phyloP scores from a whole-genome alignment of 495 filamentous ascomycete species.

The Aspergillus sparsus region DNA sequence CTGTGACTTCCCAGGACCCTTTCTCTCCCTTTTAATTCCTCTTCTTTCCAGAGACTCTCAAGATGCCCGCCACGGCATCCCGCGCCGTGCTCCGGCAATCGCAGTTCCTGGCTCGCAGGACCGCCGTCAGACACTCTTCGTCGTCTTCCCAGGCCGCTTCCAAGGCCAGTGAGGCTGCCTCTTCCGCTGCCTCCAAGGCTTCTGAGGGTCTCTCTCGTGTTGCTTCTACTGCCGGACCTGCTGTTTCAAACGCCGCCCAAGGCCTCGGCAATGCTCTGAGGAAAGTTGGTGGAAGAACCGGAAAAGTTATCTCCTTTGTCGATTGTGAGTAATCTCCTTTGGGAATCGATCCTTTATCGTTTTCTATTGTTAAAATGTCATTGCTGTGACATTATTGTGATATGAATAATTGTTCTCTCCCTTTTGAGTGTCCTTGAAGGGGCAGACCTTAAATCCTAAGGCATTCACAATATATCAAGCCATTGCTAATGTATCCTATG shows the following conservation, averaged over 20 bases:
- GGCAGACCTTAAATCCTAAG: conserved; percentile 12
- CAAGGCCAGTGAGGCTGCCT: conserved; percentile 66
- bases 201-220: conserved; percentile 83
- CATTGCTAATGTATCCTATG: conserved; percentile 33
- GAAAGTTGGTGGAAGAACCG: conserved; percentile 82
- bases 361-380: background rate
- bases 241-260: conserved; percentile 68
- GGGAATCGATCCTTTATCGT: background rate
- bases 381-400: conserved; percentile 14
- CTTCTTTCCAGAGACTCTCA: conserved; percentile 36
- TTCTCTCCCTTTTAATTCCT: conserved; percentile 31
- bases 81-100: conserved; percentile 64
- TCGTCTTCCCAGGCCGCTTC: conserved; percentile 68
- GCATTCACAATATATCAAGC: conserved; percentile 11
- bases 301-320: conserved; percentile 73
- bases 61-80: conserved; percentile 51
- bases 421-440: conserved; percentile 27
- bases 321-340: conserved; percentile 68
- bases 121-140: conserved; percentile 61
- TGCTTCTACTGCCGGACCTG: conserved; percentile 74
- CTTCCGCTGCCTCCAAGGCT: conserved; percentile 72
- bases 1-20: conserved; percentile 35
- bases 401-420: conserved; percentile 11
- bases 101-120: conserved; percentile 58
- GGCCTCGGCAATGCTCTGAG: conserved; percentile 63